A percentile compares a stretch with the other conserved stretches of the same genome.
These are phyloP conservation scores for Allium fistulosum DNA, from an alignment of 106 monocot genomes.

Conservation along the genomic window DNA sequence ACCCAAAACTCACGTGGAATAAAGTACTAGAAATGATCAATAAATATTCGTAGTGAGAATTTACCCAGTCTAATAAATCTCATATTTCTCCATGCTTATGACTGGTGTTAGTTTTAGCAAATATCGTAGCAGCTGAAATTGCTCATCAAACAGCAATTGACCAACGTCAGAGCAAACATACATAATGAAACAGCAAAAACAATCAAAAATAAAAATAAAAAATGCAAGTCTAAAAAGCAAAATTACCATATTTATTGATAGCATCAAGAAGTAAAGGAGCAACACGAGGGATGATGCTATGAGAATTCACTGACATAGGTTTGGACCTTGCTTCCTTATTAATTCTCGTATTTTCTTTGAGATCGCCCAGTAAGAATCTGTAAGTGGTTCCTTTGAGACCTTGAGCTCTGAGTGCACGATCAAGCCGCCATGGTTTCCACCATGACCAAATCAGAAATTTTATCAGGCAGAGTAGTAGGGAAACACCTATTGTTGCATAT, in stretches of 20 bases:
- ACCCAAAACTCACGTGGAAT: no score
- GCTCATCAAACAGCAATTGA: no score
- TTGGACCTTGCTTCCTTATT: constrained; percentile 20
- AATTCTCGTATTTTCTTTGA: constrained; percentile 13
- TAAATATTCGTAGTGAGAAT: no score
- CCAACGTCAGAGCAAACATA: not conserved
- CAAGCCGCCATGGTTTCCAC: constrained; percentile 35
- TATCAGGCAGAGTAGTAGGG: not conserved
- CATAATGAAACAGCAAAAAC: not conserved
- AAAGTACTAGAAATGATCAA: no score
- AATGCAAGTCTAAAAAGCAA: not conserved
- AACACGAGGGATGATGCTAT: constrained; percentile 34
- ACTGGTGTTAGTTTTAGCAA: no score
- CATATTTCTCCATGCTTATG: no score
- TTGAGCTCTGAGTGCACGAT: constrained; percentile 37
- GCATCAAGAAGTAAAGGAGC: constrained; percentile 15
- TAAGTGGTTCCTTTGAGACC: constrained; percentile 46
- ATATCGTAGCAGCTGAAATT: no score
- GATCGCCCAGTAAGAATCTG: constrained; percentile 27
- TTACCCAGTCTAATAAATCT: no score
- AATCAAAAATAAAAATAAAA: not conserved
- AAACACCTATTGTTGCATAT: not conserved
- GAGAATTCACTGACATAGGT: constrained; percentile 28
- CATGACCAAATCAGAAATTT: constrained; percentile 14
- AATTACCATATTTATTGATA: constrained; percentile 26